Percentiles rank a stretch among this genome's conserved stretches.
phyloP scores from a whole-genome alignment of 2,329 filamentous ascomycete species.

The Penicillium sp. region DNA sequence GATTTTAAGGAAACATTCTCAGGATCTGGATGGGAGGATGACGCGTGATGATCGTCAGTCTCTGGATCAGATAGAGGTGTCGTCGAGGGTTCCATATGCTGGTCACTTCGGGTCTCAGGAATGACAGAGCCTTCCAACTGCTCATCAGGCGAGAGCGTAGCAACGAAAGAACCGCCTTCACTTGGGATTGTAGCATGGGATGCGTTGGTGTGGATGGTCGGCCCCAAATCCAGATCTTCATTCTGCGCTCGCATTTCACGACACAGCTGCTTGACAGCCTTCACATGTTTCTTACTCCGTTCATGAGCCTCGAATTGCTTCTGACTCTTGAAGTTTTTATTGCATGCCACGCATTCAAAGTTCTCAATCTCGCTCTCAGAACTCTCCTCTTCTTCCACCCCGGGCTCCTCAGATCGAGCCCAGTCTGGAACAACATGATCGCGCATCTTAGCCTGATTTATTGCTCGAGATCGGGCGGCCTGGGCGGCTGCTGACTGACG shows the following conservation, averaged over 20 bases:
- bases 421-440: conserved; percentile 69
- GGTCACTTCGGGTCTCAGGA: not conserved
- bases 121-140: not conserved
- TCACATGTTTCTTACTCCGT: conserved; percentile 93
- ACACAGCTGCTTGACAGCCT: conserved; percentile 76
- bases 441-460: conserved; percentile 72
- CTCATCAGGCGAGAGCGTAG: not conserved
- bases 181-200: not conserved
- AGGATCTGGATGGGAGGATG: not conserved
- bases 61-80: not conserved
- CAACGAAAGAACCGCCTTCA: not conserved
- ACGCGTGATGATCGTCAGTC: not conserved
- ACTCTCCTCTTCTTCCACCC: conserved; percentile 49
- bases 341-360: conserved; percentile 64
- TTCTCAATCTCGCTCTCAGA: conserved; percentile 53
- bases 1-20: not conserved
- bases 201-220: not conserved
- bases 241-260: conserved; percentile 83
- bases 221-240: conserved; percentile 43
- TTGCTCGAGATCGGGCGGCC: conserved; percentile 77
- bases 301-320: conserved; percentile 90
- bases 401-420: conserved; percentile 61
- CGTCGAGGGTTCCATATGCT: not conserved
- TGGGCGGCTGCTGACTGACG: conserved; percentile 80
- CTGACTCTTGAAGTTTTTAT: conserved; percentile 79